phyloP scores from a whole-genome alignment of 768 basidiomycete genomes.

The Phylloporus arenicola region DNA sequence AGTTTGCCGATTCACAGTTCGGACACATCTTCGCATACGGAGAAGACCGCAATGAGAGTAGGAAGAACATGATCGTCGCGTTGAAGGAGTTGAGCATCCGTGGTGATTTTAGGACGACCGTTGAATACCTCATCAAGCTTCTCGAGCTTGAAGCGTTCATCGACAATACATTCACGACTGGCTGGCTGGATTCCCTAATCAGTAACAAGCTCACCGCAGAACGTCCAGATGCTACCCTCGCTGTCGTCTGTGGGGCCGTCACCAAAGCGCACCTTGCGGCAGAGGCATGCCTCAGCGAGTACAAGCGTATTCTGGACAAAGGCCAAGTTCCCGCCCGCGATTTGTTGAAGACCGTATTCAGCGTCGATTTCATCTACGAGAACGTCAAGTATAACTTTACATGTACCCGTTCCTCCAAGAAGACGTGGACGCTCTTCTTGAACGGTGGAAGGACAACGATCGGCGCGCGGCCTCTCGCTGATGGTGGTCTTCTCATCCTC shows the following conservation, averaged over 20 bases:
- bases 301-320: constrained; percentile 94
- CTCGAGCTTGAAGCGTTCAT: constrained; percentile 94
- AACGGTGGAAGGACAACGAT: constrained; percentile 93
- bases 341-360: constrained; percentile 93
- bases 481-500: constrained; percentile 88
- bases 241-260: constrained; percentile 94
- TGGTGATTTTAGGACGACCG: constrained; percentile 97
- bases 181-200: constrained; percentile 97
- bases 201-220: constrained; percentile 96
- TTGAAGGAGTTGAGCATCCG: constrained; percentile 97
- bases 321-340: constrained; percentile 96
- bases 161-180: constrained; percentile 96
- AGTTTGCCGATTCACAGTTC: constrained; percentile 98
- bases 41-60: constrained; percentile 87
- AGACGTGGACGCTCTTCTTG: constrained; percentile 90
- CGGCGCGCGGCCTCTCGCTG: constrained; percentile 87
- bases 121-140: constrained; percentile 98
- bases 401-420: constrained; percentile 82
- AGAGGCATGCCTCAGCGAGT: constrained; percentile 86
- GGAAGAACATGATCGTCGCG: constrained; percentile 99
- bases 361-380: constrained; percentile 96
- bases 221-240: constrained; percentile 86
- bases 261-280: constrained; percentile 90
- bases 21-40: constrained; percentile 99
- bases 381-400: constrained; percentile 94